Base-by-base conservation (phyloP, 495 filamentous ascomycete species). In the Neurospora sp. region DNA sequence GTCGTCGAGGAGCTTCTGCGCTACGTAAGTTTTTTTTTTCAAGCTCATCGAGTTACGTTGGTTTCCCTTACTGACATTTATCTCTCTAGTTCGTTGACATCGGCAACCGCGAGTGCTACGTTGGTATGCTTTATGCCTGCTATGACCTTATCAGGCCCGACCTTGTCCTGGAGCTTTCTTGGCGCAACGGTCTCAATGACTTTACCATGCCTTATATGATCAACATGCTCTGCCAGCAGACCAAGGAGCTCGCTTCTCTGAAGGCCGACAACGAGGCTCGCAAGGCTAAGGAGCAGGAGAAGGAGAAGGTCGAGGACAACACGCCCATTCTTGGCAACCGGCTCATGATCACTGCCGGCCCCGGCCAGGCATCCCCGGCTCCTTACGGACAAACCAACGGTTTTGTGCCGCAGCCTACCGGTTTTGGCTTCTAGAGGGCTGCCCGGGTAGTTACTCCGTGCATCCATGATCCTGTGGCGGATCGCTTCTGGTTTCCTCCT, bases 171-270 rank as follows among this genome's bases (percentile, higher is more conserved):
- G 96, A 99, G 85, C 86, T 99, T 70, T 97, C 95, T 71, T 99
- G 96, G 96, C 94, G 96, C 77, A 87, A 96, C 81, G 93, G 94
- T 71, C 90, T 99, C 42, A 90, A 91, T 75, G 96, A 99, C 86
- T 98, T 96, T 85, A 96, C 95, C 72, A 98, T 99, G 96, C 96
- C 96, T 19, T 99, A 94, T 86, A 96, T 99, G 94, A 98, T 99
- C 88, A 98, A 98, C 85, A 91, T 94, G 83, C 88, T 98, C 77
- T 91, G 89, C 82, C 93, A 97, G 81, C 94, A 98, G 82, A 93
- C 93, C 70, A 89, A 90, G 39, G 90, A 95, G 28, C 91, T 99
- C 75, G 90, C 93, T 74, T 82, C 83, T 72, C 88, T 99, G 40
- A 95, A 95, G 88, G 93, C 92, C 75, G 96, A 99, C 84, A 98